A percentile compares a stretch with the other conserved stretches of the same genome.
These are phyloP conservation scores for Parafenestella ontariensis DNA, from an alignment of 2,329 filamentous ascomycete species.

Conservation along the genomic window DNA sequence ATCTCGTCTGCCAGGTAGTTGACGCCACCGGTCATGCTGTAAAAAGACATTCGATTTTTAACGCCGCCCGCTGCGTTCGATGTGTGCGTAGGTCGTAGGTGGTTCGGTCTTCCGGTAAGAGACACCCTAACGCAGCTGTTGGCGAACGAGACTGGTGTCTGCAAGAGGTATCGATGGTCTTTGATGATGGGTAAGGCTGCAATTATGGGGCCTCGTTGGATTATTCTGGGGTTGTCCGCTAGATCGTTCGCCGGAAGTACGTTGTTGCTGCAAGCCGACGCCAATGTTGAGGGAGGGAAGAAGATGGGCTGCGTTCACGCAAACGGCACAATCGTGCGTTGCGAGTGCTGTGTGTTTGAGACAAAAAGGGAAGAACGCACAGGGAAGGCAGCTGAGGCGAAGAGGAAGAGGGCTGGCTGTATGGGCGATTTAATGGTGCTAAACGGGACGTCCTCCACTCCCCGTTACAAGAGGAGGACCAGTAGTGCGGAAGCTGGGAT, in stretches of 20 bases:
- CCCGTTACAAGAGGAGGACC: not conserved
- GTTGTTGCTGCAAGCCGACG: not conserved
- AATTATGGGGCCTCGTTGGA: not conserved
- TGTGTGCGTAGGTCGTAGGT: not conserved
- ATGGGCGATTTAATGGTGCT: not conserved
- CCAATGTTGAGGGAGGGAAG: not conserved
- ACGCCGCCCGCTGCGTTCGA: not conserved
- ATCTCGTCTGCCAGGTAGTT: too few relatives aligned
- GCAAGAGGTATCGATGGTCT: not conserved
- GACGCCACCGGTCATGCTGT: not conserved
- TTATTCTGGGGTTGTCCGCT: not conserved
- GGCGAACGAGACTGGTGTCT: not conserved
- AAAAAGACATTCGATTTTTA: not conserved
- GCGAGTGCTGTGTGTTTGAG: not conserved
- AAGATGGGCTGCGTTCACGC: not conserved
- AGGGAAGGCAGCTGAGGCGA: not conserved
- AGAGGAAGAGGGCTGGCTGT: not conserved
- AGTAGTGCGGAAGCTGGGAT: not conserved
- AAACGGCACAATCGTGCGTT: not conserved
- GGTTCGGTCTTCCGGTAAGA: not conserved
- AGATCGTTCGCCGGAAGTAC: not conserved
- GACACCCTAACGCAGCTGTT: not conserved
- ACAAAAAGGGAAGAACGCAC: not conserved
- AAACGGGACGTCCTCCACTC: not conserved
- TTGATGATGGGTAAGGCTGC: not conserved